Percentiles rank a stretch among this genome's conserved stretches.
Evolutionary conservation across 139 green algal genomes (phyloP).

Genomic region (Pseudopediastrum boryanum): DNA sequence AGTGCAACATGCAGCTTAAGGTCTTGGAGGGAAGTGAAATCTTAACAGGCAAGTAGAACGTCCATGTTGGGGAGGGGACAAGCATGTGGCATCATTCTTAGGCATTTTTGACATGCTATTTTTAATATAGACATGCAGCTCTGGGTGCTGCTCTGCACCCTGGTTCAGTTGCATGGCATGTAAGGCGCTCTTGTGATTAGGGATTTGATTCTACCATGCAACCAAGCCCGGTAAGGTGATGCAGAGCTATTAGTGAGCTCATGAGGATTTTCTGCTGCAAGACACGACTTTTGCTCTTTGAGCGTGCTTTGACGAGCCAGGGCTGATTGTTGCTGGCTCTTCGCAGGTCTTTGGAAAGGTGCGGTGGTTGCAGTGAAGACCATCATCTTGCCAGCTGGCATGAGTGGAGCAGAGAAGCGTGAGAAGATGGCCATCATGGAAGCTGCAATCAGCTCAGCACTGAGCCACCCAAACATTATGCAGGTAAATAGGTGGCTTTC

Average conservation of each 20-base stretch:
- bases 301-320: conserved; percentile 19
- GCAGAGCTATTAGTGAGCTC: not conserved
- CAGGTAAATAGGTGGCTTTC: too few relatives aligned
- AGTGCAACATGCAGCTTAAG: too few relatives aligned
- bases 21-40: too few relatives aligned
- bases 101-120: too few relatives aligned
- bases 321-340: conserved; percentile 37
- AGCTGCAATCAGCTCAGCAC: conserved; percentile 37
- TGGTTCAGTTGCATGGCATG: not conserved
- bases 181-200: not conserved
- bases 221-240: too few relatives aligned
- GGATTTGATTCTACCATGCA: too few relatives aligned
- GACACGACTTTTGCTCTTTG: not conserved
- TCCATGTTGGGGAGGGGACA: too few relatives aligned
- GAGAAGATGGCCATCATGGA: conserved; percentile 63
- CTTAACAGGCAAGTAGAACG: too few relatives aligned
- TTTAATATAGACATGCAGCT: too few relatives aligned
- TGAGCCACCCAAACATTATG: conserved; percentile 44
- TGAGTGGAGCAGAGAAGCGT: conserved; percentile 53
- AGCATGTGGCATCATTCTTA: too few relatives aligned
- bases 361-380: conserved; percentile 37
- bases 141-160: not conserved
- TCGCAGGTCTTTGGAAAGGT: conserved; percentile 36
- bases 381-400: conserved; percentile 42
- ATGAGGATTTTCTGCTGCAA: too few relatives aligned